A percentile compares a stretch with the other conserved stretches of the same genome.
phyloP scores from a whole-genome alignment of 1,284 basidiomycete genomes.

The Trichosporon coremiiforme region DNA sequence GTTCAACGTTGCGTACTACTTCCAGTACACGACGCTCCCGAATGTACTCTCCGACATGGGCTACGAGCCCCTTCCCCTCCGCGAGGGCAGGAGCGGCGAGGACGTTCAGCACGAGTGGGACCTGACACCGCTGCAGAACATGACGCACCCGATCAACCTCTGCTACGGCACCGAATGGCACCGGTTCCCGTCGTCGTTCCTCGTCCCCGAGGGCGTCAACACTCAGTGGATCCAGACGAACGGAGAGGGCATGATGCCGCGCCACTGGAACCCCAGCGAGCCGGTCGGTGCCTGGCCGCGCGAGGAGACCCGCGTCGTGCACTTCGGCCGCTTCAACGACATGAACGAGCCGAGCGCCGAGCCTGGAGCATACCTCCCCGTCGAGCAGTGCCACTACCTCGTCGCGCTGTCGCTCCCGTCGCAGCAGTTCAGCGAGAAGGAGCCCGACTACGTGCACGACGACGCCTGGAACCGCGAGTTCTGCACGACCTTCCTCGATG shows the following conservation, averaged over 20 bases:
- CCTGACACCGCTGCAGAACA: constrained; percentile 67
- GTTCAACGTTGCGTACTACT: constrained; percentile 69
- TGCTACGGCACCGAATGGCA: constrained; percentile 97
- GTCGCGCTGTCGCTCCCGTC: constrained; percentile 81
- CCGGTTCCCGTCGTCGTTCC: constrained; percentile 86
- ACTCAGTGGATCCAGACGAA: constrained; percentile 87
- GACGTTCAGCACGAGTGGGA: constrained; percentile 68
- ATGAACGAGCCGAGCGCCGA: constrained; percentile 72
- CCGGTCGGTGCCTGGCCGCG: constrained; percentile 62
- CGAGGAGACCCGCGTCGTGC: constrained; percentile 66
- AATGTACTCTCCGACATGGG: constrained; percentile 73
- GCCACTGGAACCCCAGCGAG: constrained; percentile 52
- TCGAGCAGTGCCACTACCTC: constrained; percentile 77
- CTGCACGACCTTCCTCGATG: constrained; percentile 80
- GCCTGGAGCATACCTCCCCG: constrained; percentile 70
- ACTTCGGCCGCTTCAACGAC: constrained; percentile 76
- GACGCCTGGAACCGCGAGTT: constrained; percentile 70
- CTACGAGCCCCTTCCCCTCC: constrained; percentile 58
- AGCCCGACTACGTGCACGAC: constrained; percentile 69
- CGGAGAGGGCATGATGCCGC: constrained; percentile 85
- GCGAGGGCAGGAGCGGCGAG: constrained; percentile 50
- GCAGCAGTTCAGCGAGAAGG: constrained; percentile 64
- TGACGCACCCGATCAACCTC: constrained; percentile 66
- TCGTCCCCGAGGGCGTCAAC: constrained; percentile 78
- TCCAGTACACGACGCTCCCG: constrained; percentile 79